Evolutionary conservation across 768 basidiomycete genomes (phyloP).

Genomic region (Boletus barrowsii): DNA sequence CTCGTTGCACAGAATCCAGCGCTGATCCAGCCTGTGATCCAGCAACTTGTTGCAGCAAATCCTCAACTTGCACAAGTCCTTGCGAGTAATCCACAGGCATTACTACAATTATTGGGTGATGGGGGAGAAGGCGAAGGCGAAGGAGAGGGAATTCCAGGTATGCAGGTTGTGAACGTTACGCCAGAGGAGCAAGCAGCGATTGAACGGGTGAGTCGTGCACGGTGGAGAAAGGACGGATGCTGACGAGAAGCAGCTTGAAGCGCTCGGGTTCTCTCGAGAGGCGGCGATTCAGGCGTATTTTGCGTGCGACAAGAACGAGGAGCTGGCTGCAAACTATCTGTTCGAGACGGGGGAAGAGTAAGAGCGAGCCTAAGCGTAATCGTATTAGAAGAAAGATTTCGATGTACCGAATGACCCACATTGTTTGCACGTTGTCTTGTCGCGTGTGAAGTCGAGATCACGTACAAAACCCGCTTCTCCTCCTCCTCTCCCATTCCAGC

Average conservation of each 20-base stretch:
- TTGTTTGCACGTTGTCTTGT: constrained; percentile 26
- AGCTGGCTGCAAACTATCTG: constrained; percentile 90
- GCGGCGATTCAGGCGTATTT: constrained; percentile 88
- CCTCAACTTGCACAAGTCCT: constrained; percentile 71
- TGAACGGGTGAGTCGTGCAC: constrained; percentile 60
- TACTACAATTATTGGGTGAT: constrained; percentile 61
- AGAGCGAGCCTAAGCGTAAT: neutral
- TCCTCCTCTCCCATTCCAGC: constrained; percentile 1
- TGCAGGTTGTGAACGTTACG: constrained; percentile 67
- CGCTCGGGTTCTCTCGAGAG: constrained; percentile 82
- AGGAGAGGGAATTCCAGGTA: constrained; percentile 33
- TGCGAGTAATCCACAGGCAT: constrained; percentile 65
- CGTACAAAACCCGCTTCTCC: constrained; percentile 29
- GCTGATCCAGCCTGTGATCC: constrained; percentile 73
- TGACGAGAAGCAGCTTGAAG: constrained; percentile 59
- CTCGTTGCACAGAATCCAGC: constrained; percentile 75
- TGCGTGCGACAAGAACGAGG: constrained; percentile 95
- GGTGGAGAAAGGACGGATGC: neutral
- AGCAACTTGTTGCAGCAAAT: constrained; percentile 74
- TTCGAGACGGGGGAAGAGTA: constrained; percentile 50
- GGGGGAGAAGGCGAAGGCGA: constrained; percentile 39
- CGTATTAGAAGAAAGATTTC: neutral
- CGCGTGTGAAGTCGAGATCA: constrained; percentile 29
- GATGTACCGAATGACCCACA: constrained; percentile 8
- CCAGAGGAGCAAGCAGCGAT: constrained; percentile 88